Conservation (phyloP, 371 early-diverging fungal species). For the Coemansia sp. region DNA sequence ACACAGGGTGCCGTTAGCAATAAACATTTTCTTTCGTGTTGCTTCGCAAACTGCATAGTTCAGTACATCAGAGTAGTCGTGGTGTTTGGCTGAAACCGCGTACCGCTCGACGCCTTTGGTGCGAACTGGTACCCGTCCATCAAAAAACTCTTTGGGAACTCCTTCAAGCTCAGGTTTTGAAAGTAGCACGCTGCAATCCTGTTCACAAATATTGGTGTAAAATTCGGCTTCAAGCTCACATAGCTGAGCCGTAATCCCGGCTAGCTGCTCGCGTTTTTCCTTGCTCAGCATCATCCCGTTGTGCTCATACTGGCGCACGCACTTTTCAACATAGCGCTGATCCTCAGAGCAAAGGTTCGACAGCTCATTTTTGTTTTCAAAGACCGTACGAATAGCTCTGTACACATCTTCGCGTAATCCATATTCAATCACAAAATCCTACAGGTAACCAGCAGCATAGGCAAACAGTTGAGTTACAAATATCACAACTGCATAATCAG, state of each 20-base stretch:
- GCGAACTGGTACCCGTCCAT: not conserved
- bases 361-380: constrained; percentile 52
- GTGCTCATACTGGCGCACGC: constrained; percentile 56
- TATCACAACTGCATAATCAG: not conserved
- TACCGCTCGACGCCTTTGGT: not conserved
- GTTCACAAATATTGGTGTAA: constrained; percentile 53
- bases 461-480: not conserved
- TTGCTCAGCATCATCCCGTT: constrained; percentile 63
- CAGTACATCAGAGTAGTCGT: constrained; percentile 3
- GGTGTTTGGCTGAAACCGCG: constrained; percentile 1
- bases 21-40: constrained; percentile 2
- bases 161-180: constrained; percentile 3
- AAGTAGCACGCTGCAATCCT: constrained; percentile 9
- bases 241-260: constrained; percentile 55
- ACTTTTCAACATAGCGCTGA: constrained; percentile 56
- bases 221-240: constrained; percentile 4
- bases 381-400: constrained; percentile 54
- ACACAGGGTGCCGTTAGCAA: not conserved
- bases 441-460: constrained; percentile 12
- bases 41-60: not conserved
- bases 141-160: constrained; percentile 6
- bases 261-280: constrained; percentile 58
- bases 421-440: constrained; percentile 61
- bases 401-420: constrained; percentile 67
- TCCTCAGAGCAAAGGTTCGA: constrained; percentile 56